phyloP scores from a whole-genome alignment of 2,329 filamentous ascomycete genomes.

The Apiospora kogelbergensis region DNA sequence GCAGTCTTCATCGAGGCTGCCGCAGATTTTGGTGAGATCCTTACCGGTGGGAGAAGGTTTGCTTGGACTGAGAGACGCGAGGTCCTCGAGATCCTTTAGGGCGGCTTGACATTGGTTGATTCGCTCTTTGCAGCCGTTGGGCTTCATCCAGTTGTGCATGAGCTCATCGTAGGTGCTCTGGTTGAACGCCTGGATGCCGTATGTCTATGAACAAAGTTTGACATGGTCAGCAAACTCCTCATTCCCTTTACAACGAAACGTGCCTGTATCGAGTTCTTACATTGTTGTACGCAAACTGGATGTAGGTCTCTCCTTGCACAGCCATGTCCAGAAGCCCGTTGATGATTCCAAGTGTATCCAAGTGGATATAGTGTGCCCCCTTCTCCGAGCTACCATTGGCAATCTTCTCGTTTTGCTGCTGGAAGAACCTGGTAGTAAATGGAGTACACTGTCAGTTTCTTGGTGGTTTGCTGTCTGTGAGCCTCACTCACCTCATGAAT shows the following conservation, averaged over 20 bases:
- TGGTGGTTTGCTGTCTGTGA: neutral
- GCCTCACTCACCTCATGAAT: constrained; percentile 20
- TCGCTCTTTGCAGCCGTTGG: constrained; percentile 12
- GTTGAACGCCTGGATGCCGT: constrained; percentile 14
- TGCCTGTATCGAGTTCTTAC: constrained; percentile 28
- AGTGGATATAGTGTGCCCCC: constrained; percentile 29
- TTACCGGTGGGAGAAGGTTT: neutral
- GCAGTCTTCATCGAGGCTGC: neutral
- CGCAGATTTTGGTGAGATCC: constrained; percentile 1
- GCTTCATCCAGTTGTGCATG: constrained; percentile 10
- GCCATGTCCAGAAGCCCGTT: constrained; percentile 55
- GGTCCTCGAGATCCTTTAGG: constrained; percentile 10
- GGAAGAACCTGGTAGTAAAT: constrained; percentile 21
- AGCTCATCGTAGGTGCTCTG: constrained; percentile 9
- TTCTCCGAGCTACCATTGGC: constrained; percentile 29
- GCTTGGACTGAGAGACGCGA: neutral
- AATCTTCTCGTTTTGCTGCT: constrained; percentile 33
- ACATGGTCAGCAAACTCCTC: neutral
- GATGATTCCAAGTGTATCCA: constrained; percentile 50
- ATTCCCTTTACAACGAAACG: neutral
- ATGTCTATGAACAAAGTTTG: neutral
- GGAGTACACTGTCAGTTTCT: neutral
- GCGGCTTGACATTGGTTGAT: constrained; percentile 11
- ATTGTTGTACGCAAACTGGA: constrained; percentile 47
- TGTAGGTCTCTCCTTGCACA: constrained; percentile 42